These are phyloP conservation scores for Phaeoacremonium minimum DNA, from an alignment of 2,329 filamentous ascomycete species.

Conservation along the genomic window DNA sequence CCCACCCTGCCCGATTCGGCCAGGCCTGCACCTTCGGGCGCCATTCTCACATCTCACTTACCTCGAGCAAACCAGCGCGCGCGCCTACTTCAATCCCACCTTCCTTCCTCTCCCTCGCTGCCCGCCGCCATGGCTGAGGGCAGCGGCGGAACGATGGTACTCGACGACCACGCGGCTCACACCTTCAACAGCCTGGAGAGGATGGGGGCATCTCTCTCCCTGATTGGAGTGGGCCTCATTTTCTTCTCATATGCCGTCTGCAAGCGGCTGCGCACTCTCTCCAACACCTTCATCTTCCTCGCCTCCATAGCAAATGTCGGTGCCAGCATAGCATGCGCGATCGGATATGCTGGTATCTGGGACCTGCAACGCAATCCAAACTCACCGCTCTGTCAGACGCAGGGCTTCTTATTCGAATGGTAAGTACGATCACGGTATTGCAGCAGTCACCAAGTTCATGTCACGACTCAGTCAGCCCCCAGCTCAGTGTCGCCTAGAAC, in stretches of 20 bases:
- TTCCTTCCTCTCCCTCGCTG: no score
- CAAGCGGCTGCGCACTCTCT: conserved; percentile 51
- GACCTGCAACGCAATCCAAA: conserved; percentile 33
- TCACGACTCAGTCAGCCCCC: no score
- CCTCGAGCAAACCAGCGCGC: no score
- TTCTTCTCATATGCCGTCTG: conserved; percentile 47
- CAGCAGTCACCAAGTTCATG: no score
- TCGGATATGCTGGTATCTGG: conserved; percentile 61
- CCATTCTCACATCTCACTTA: no score
- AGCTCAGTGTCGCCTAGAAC: neutral
- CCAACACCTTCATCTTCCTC: conserved; percentile 59
- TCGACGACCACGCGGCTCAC: conserved; percentile 30
- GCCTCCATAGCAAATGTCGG: conserved; percentile 57
- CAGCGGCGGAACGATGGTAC: no score
- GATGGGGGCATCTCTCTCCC: conserved; percentile 47
- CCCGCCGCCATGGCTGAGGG: no score
- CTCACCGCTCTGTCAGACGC: conserved; percentile 56
- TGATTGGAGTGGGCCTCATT: conserved; percentile 45
- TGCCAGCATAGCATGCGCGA: conserved; percentile 62
- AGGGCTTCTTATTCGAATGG: conserved; percentile 62
- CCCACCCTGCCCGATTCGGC: no score
- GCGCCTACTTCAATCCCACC: no score
- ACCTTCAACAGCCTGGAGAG: conserved; percentile 46
- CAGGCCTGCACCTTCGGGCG: no score
- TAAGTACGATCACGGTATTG: conserved; percentile 37